phyloP scores from a whole-genome alignment of 179 eudicot genomes.

The Silene noctiflora region DNA sequence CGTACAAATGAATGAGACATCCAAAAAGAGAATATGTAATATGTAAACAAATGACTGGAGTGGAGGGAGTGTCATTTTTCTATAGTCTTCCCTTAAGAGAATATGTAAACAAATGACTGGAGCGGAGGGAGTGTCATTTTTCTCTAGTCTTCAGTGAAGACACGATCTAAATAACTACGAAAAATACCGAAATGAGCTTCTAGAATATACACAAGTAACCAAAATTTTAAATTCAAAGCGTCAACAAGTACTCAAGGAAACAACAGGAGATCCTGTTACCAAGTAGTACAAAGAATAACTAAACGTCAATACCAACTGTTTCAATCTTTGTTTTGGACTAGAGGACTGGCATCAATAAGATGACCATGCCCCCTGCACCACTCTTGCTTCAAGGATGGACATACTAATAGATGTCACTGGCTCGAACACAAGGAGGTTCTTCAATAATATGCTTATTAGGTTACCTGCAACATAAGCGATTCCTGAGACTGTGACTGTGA shows the following conservation, averaged over 20 bases:
- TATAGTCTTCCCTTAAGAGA: not conserved
- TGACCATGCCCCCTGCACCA: constrained; percentile 25
- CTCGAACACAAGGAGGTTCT: constrained; percentile 55
- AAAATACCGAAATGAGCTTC: not conserved
- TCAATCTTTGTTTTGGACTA: not conserved
- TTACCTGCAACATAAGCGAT: constrained; percentile 58
- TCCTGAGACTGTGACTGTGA: constrained; percentile 61
- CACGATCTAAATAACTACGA: not conserved
- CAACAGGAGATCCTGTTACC: not conserved
- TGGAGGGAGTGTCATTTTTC: not conserved
- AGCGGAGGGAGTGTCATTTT: not conserved
- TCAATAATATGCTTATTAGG: constrained; percentile 45
- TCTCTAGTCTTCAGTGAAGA: not conserved
- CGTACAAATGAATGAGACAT: not conserved
- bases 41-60: too few species aligned
- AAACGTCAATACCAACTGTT: not conserved
- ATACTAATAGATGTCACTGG: constrained; percentile 24
- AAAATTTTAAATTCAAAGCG: not conserved
- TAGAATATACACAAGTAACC: not conserved
- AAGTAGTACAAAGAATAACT: not conserved
- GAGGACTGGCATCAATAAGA: constrained; percentile 26
- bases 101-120: too few species aligned
- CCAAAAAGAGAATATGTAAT: too few species aligned
- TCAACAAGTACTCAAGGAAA: not conserved
- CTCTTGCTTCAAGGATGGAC: constrained; percentile 25